phyloP scores from a whole-genome alignment of 2,329 filamentous ascomycete genomes.

The Penicillium capsulatum region DNA sequence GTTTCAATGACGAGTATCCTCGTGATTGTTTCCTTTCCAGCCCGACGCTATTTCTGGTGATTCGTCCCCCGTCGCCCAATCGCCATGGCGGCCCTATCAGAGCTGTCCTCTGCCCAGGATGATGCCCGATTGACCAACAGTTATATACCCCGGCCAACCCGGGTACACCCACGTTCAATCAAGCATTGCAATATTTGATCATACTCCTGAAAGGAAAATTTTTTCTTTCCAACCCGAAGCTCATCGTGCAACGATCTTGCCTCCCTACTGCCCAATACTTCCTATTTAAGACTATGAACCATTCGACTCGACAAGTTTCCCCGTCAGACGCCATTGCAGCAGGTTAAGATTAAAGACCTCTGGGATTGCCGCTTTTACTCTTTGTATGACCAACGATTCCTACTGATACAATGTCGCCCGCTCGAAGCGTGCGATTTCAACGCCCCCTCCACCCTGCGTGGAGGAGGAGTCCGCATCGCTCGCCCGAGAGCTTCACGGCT shows the following conservation, averaged over 20 bases:
- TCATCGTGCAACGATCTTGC: slow-evolving; percentile 5
- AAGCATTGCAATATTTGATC: slow-evolving; percentile 16
- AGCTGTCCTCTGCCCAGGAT: slow-evolving; percentile 10
- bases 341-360: slow-evolving; percentile 17
- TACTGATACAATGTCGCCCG: slow-evolving; percentile 20
- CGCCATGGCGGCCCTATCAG: slow-evolving; percentile 21
- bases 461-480: slow-evolving; percentile 45
- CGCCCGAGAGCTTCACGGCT: slow-evolving; percentile 37
- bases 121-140: slow-evolving; percentile 23
- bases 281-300: slow-evolving; percentile 20
- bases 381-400: slow-evolving; percentile 10
- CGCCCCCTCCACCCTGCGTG: slow-evolving; percentile 45
- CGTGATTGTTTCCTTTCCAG: slow-evolving; percentile 11
- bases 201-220: slow-evolving; percentile 8
- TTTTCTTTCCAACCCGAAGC: slow-evolving; percentile 4
- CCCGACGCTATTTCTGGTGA: slow-evolving; percentile 21
- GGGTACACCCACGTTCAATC: slow-evolving; percentile 8
- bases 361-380: not conserved
- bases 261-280: slow-evolving; percentile 6
- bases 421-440: slow-evolving; percentile 25
- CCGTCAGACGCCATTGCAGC: slow-evolving; percentile 17
- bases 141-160: slow-evolving; percentile 19
- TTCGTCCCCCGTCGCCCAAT: slow-evolving; percentile 21
- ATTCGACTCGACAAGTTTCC: slow-evolving; percentile 9
- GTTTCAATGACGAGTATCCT: slow-evolving; percentile 11